These are phyloP conservation scores for Cryptosporidium andersoni DNA, from an alignment of 169 alveolate species.

Conservation along the genomic window DNA sequence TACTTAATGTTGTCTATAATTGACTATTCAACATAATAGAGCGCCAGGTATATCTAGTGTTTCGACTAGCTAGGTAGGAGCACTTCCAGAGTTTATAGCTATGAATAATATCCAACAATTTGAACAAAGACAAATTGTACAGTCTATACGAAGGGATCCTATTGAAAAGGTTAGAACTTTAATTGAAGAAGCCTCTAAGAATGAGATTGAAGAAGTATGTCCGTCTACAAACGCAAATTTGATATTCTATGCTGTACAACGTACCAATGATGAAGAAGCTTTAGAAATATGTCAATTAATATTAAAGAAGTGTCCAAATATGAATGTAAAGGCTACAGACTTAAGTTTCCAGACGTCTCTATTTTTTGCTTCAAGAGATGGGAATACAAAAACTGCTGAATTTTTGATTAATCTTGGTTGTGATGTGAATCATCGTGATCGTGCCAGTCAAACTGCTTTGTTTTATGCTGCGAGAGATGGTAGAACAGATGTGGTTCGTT, in stretches of 20 bases:
- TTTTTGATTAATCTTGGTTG: constrained; percentile 87
- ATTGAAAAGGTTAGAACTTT: constrained; percentile 16
- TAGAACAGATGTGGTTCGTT: constrained; percentile 82
- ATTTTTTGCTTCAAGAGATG: constrained; percentile 93
- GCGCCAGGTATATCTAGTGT: not conserved
- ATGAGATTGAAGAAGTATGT: constrained; percentile 31
- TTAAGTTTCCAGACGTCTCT: constrained; percentile 89
- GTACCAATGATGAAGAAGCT: constrained; percentile 86
- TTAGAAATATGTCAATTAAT: constrained; percentile 82
- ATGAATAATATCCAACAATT: constrained; percentile 44
- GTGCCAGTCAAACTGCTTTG: constrained; percentile 88
- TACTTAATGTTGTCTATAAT: no score
- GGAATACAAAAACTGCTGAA: constrained; percentile 83
- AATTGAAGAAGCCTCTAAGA: constrained; percentile 8
- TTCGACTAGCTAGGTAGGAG: not conserved
- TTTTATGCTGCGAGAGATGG: constrained; percentile 93
- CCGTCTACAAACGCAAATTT: constrained; percentile 77
- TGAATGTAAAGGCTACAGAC: constrained; percentile 83
- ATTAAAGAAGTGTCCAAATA: constrained; percentile 79
- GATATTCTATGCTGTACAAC: constrained; percentile 85
- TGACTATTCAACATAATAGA: no score
- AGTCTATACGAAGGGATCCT: constrained; percentile 48
- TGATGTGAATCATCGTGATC: constrained; percentile 88
- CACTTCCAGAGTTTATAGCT: not conserved
- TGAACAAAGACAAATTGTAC: constrained; percentile 28